Evolutionary conservation across 2,329 filamentous ascomycete genomes (phyloP).

Genomic region (Pseudogymnoascus sp.): DNA sequence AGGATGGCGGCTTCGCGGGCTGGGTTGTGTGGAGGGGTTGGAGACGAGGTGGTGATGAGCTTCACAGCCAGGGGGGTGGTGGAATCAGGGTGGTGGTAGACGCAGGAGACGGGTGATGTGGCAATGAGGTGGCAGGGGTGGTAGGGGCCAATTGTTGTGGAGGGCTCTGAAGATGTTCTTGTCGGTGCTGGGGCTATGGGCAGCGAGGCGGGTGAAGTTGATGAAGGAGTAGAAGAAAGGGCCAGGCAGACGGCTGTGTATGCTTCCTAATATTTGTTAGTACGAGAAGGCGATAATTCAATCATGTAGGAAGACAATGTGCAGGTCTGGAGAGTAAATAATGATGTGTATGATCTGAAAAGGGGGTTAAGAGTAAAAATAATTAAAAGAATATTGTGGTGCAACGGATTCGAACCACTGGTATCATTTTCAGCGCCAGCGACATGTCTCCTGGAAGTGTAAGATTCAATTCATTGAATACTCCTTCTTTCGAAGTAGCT

Average conservation of each 20-base stretch:
- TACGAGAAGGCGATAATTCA: background rate
- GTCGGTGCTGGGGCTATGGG: constrained; percentile 18
- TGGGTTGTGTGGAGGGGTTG: constrained; percentile 75
- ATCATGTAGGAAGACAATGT: background rate
- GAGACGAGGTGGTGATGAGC: constrained; percentile 64
- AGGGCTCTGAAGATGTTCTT: constrained; percentile 22
- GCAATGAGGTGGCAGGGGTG: constrained; percentile 48
- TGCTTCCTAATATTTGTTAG: constrained; percentile 43
- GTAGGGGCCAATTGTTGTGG: constrained; percentile 48
- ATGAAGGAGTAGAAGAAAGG: constrained; percentile 32
- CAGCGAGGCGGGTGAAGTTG: constrained; percentile 19
- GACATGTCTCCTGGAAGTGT: background rate
- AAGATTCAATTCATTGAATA: constrained; percentile 20
- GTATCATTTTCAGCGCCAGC: too few species aligned
- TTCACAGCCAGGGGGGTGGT: constrained; percentile 63
- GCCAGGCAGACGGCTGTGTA: constrained; percentile 43
- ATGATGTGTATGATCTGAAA: background rate
- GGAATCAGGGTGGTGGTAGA: constrained; percentile 61
- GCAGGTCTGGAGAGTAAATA: background rate
- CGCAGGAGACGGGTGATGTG: constrained; percentile 70
- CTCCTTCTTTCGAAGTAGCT: background rate
- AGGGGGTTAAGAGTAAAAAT: background rate
- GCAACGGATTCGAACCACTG: background rate
- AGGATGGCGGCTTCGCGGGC: constrained; percentile 74
- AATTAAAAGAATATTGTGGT: background rate